Base-by-base conservation (phyloP, 2,329 filamentous ascomycete genomes). In the Monilinia polystroma region DNA sequence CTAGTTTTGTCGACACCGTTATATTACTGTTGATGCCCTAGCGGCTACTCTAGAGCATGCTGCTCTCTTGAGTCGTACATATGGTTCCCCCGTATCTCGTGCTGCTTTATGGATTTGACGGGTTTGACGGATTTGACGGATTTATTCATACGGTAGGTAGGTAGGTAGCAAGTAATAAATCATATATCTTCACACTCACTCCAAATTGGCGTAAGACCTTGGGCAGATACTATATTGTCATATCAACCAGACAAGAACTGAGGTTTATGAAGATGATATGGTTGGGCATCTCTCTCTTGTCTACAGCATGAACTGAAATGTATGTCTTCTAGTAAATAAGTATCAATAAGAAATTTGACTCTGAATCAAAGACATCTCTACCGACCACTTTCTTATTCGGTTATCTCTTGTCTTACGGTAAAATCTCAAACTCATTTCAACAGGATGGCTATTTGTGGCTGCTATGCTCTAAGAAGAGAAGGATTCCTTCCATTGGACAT, bases 391-490 rank as follows among this genome's bases (percentile, higher is more conserved):
- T 23, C 38, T 23, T 7, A 45, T 63, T 45, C 38, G 51, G 62
- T 45, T 56, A 56, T 64, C 62, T 56, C 18, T 32, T 55, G 62
- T 64, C 35, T 64, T 49, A 64, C 43, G 8, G 43, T 23, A 35
- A 20, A 43, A 53, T 38, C 10, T 43, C 29, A 16, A 32, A n/a
- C 20, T 26, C 47, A 43, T 54, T 29, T 41, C 45, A 43, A 38
- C 32, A 14, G 32, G 45, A 23, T n/a, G 41, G 49, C 55, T 41
- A 32, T 51, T 23, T 12, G n/a, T 51, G 7, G 47, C 20, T 47
- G 32, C 49, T 32, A 18, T 43, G 18, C 49, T 23, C 38, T 56
- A 56, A 26, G 43, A 64, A 35, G 62, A 56, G 26, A 35, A 56
- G 38, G 57, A 49, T 35, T 60, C 57, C 57, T 35, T 60, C 57